Evolutionary conservation across 768 basidiomycete species (phyloP), one percentile per base, ranked within the genome.

Genomic region (Clitopilus passeckerianus): DNA sequence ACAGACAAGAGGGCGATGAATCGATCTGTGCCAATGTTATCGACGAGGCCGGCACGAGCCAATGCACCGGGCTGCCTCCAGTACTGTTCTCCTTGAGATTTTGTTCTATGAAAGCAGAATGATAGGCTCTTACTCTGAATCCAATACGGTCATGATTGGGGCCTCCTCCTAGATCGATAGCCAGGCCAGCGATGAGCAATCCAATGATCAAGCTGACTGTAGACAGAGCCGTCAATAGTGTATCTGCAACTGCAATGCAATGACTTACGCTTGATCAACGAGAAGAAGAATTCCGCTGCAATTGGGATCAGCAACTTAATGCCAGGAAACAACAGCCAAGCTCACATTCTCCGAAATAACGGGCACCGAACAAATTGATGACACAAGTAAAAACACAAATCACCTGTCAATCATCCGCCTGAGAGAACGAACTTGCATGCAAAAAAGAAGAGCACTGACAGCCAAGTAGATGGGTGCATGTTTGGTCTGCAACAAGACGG

Each of bases 131-230:
- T 56, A 86, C 85, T 58, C 79, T 81, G 76, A 90, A 90, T 0
- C 90, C 89, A 59, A 87, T 79, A 15, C 86, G 81, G 20, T 86
- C 80, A 62, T 82, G 78, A 58, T 80, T 64, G 2, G 91, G 90
- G 0, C 87, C 90, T 59, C 90, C 92, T 43, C 93, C 93, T 18
- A 90, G 80, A 63, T 90, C 87, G 60, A 93, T 79, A 60, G 91
- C 73, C 60, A 94, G 80, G 33, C 87, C 87, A 58, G 76, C 71
- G 41, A 87, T 56, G 55, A 89, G 77, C 34, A 89, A 72, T n/a
- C 81, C 79, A 46, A 80, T 80, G 53, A 89, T 88, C 57, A 87
- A 68, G n/a, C 71, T 63, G 34, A 87, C 85, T 87, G 54, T 8
- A 54, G 24, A 14, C 37, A 44, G 35, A 23, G 54, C 6, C 30